Evolutionary conservation across 495 filamentous ascomycete species (phyloP).

Genomic region (Parathielavia hyrcaniae): DNA sequence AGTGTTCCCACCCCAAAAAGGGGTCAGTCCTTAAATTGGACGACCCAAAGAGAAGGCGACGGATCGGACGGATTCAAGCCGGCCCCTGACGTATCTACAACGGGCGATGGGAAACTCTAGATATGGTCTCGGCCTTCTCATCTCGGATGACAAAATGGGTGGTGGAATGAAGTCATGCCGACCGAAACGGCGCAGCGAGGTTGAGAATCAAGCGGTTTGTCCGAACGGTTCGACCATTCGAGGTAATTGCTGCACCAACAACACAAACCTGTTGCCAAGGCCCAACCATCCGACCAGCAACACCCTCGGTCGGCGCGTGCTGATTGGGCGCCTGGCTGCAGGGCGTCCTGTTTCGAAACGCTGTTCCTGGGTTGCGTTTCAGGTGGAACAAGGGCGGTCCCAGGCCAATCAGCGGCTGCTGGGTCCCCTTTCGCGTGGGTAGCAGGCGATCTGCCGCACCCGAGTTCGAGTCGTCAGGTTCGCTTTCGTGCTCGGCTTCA

Average conservation of each 20-base stretch:
- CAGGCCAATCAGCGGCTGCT: slow-evolving; percentile 12
- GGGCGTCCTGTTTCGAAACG: slow-evolving; percentile 32
- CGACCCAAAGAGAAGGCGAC: neutral
- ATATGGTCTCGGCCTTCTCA: no score
- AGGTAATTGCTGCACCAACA: neutral
- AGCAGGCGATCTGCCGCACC: slow-evolving; percentile 23
- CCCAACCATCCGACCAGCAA: neutral
- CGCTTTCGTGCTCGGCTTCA: no score
- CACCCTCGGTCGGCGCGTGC: neutral
- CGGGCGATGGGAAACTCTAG: no score
- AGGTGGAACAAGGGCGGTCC: slow-evolving; percentile 16
- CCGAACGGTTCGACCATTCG: no score
- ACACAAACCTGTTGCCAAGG: neutral
- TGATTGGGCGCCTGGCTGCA: slow-evolving; percentile 30
- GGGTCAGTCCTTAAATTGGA: neutral
- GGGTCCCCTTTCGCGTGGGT: neutral
- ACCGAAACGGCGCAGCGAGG: neutral
- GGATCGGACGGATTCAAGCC: no score
- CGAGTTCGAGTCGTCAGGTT: neutral
- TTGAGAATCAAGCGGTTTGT: no score
- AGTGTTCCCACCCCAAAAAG: no score
- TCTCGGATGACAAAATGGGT: no score
- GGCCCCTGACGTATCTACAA: no score
- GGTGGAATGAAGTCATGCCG: no score
- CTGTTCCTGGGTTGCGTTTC: slow-evolving; percentile 26